Conservation (phyloP, 2,329 filamentous ascomycete genomes). For the Penicillium janthinellum region DNA sequence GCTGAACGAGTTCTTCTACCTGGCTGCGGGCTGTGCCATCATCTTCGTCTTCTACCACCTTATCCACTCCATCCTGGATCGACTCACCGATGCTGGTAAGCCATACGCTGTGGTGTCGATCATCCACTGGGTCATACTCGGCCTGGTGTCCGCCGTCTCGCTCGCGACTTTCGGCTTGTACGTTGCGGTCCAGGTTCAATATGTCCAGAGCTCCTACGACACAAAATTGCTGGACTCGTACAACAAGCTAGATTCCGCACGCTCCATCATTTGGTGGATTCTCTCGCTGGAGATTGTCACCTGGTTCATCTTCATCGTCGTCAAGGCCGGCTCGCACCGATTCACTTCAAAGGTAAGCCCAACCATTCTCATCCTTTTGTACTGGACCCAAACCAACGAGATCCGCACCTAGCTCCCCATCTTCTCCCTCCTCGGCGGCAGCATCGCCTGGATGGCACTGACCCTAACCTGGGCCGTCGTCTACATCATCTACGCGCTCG, state of each 20-base stretch:
- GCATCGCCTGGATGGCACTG: slow-evolving; percentile 23
- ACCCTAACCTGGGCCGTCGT: slow-evolving; percentile 15
- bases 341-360: slow-evolving; percentile 24
- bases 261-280: slow-evolving; percentile 21
- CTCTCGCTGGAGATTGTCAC: slow-evolving; percentile 26
- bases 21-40: slow-evolving; percentile 15
- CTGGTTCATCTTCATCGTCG: slow-evolving; percentile 21
- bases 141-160: slow-evolving; percentile 11
- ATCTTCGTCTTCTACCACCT: slow-evolving; percentile 26
- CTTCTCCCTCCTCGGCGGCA: slow-evolving; percentile 16
- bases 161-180: slow-evolving; percentile 19
- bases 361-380: neutral
- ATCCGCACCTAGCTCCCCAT: slow-evolving; percentile 12
- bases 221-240: neutral
- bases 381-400: neutral
- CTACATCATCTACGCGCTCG: slow-evolving; percentile 17
- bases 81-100: slow-evolving; percentile 19
- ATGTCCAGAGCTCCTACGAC: neutral
- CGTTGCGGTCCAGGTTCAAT: slow-evolving; percentile 10
- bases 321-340: slow-evolving; percentile 17
- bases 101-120: slow-evolving; percentile 13
- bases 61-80: slow-evolving; percentile 21
- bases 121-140: slow-evolving; percentile 23
- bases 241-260: slow-evolving; percentile 11
- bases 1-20: slow-evolving; percentile 21